phyloP scores from a whole-genome alignment of 2,329 filamentous ascomycete species.

The Aureobasidium melanogenum region DNA sequence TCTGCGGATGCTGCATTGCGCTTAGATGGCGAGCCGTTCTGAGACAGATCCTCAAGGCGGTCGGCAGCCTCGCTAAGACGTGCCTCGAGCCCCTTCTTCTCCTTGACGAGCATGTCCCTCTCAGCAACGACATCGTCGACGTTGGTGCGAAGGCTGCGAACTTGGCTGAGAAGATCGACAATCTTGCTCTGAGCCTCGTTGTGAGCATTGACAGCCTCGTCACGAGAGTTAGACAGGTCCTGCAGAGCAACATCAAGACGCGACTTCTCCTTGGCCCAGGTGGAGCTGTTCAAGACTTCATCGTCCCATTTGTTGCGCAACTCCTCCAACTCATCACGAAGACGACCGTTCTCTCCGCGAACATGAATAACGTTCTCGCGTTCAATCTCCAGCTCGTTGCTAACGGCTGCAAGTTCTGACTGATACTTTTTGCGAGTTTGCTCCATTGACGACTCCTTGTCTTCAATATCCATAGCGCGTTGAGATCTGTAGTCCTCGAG shows the following conservation, averaged over 20 bases:
- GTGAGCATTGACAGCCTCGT: slow-evolving; percentile 87
- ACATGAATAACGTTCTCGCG: slow-evolving; percentile 83
- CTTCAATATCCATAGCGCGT: slow-evolving; percentile 90
- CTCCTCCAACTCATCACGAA: slow-evolving; percentile 94
- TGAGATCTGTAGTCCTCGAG: slow-evolving; percentile 95
- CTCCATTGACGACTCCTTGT: slow-evolving; percentile 92
- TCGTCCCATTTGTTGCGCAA: slow-evolving; percentile 96
- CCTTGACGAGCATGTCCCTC: slow-evolving; percentile 72
- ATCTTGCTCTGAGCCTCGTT: slow-evolving; percentile 93
- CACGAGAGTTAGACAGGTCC: slow-evolving; percentile 80
- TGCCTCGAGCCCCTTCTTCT: slow-evolving; percentile 83
- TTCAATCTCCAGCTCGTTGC: slow-evolving; percentile 86
- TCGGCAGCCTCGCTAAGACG: slow-evolving; percentile 80
- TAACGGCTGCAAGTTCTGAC: slow-evolving; percentile 77
- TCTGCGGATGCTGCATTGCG: slow-evolving; percentile 84
- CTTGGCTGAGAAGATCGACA: slow-evolving; percentile 80
- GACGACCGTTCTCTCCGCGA: slow-evolving; percentile 71
- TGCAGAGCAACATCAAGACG: slow-evolving; percentile 82
- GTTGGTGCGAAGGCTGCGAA: slow-evolving; percentile 70
- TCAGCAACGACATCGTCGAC: slow-evolving; percentile 82
- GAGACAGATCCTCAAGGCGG: slow-evolving; percentile 71
- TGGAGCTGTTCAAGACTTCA: slow-evolving; percentile 93
- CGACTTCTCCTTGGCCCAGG: slow-evolving; percentile 96
- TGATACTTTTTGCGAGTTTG: slow-evolving; percentile 98
- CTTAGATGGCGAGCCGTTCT: slow-evolving; percentile 74